These are phyloP conservation scores for Pyrrhoderma noxium DNA, from an alignment of 1,284 basidiomycete genomes.

Conservation along the genomic window DNA sequence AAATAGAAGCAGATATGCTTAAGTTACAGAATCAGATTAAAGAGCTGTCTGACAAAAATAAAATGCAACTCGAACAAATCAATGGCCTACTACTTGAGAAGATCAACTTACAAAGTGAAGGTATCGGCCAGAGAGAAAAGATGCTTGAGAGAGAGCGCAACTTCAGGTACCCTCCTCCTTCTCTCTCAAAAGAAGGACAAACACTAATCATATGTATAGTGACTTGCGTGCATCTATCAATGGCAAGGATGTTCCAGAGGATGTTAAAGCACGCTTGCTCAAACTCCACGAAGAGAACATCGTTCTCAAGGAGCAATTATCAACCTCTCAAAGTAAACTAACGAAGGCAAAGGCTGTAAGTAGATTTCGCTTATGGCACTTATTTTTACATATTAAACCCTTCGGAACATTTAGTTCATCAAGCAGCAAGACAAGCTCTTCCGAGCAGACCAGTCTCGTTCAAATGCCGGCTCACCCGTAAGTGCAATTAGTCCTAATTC, in stretches of 20 bases:
- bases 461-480: constrained; percentile 19
- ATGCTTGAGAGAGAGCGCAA: constrained; percentile 77
- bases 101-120: constrained; percentile 81
- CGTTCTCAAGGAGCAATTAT: constrained; percentile 62
- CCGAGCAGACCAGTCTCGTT: constrained; percentile 54
- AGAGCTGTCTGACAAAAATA: constrained; percentile 75
- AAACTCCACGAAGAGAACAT: constrained; percentile 73
- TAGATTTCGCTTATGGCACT: constrained; percentile 9
- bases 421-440: constrained; percentile 86
- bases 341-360: constrained; percentile 71
- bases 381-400: constrained; percentile 9
- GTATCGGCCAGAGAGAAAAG: constrained; percentile 77
- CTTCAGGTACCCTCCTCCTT: constrained; percentile 45
- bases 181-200: not conserved
- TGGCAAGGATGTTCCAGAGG: constrained; percentile 72
- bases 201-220: constrained; percentile 30
- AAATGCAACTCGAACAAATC: constrained; percentile 88
- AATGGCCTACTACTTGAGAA: constrained; percentile 86
- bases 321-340: constrained; percentile 72
- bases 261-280: constrained; percentile 71
- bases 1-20: constrained; percentile 62
- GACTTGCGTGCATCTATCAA: constrained; percentile 68
- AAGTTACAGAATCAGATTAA: constrained; percentile 63
- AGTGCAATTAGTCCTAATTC: constrained; percentile 1
- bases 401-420: constrained; percentile 81